Conservation (phyloP, 2,329 filamentous ascomycete genomes). For the Phyllachora maydis region DNA sequence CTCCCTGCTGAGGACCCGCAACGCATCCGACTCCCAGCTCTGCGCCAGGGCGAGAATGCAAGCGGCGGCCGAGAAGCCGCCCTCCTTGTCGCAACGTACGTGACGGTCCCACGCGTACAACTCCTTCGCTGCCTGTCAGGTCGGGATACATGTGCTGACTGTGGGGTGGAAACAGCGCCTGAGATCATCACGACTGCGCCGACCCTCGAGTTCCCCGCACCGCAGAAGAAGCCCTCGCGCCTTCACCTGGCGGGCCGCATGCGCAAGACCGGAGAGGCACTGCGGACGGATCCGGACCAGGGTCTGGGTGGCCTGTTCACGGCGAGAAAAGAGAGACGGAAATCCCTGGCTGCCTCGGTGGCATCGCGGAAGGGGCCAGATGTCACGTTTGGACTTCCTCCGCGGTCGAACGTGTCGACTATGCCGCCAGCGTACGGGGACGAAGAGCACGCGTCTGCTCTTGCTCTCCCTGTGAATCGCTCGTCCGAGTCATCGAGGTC, state of each 20-base stretch:
- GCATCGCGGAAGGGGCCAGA: too few relatives aligned
- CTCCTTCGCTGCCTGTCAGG: too few relatives aligned
- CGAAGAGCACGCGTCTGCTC: constrained; percentile 35
- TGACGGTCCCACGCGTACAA: too few relatives aligned
- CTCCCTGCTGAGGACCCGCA: constrained; percentile 73
- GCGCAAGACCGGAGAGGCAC: constrained; percentile 29
- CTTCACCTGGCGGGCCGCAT: constrained; percentile 31
- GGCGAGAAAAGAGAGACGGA: too few relatives aligned
- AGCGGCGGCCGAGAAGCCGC: constrained; percentile 25
- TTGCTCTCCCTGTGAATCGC: constrained; percentile 43
- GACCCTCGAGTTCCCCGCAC: constrained; percentile 37
- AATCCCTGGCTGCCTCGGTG: too few relatives aligned
- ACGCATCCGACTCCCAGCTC: constrained; percentile 83
- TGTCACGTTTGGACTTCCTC: too few relatives aligned
- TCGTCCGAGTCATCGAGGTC: constrained; percentile 79
- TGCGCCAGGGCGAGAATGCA: constrained; percentile 56
- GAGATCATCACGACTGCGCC: constrained; percentile 86
- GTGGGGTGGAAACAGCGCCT: too few relatives aligned
- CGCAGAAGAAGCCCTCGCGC: constrained; percentile 33
- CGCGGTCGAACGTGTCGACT: too few relatives aligned
- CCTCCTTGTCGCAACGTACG: constrained; percentile 41
- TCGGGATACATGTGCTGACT: too few relatives aligned
- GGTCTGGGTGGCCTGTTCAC: too few relatives aligned
- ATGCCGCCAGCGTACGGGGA: constrained; percentile 34
- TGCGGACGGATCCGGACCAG: too few relatives aligned